phyloP scores from a whole-genome alignment of 306 rosid genomes.

The Luffa acutangula region DNA sequence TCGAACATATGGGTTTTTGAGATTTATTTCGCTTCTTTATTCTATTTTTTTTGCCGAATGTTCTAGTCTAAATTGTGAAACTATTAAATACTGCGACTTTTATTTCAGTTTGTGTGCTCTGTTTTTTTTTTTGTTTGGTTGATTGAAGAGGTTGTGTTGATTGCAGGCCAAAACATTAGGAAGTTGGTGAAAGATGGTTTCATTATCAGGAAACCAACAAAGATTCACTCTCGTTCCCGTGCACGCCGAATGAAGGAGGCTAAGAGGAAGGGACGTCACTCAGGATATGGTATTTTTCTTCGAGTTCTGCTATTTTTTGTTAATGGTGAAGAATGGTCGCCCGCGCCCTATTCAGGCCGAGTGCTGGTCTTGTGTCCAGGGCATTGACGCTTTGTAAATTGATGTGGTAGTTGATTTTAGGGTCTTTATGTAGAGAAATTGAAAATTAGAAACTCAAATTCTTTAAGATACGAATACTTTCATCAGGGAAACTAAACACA shows the following conservation, averaged over 20 bases:
- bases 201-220: slow-evolving; percentile 90
- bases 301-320: background rate
- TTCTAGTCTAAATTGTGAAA: background rate
- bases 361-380: background rate
- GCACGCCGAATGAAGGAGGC: slow-evolving; percentile 95
- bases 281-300: slow-evolving; percentile 69
- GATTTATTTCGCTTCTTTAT: background rate
- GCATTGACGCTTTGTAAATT: background rate
- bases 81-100: background rate
- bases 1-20: background rate
- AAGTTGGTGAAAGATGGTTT: slow-evolving; percentile 97
- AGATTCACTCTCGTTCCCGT: slow-evolving; percentile 93
- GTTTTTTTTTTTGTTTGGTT: background rate
- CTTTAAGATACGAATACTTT: background rate
- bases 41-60: background rate
- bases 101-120: background rate
- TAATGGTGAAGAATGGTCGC: background rate
- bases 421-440: background rate
- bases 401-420: background rate
- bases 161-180: slow-evolving; percentile 86
- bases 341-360: background rate
- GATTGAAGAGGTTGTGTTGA: background rate
- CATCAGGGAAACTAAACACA: background rate
- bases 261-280: slow-evolving; percentile 90
- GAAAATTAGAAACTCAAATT: background rate